Conservation (phyloP, 2,329 filamentous ascomycete species). For the Diaporthe ilicicola region DNA sequence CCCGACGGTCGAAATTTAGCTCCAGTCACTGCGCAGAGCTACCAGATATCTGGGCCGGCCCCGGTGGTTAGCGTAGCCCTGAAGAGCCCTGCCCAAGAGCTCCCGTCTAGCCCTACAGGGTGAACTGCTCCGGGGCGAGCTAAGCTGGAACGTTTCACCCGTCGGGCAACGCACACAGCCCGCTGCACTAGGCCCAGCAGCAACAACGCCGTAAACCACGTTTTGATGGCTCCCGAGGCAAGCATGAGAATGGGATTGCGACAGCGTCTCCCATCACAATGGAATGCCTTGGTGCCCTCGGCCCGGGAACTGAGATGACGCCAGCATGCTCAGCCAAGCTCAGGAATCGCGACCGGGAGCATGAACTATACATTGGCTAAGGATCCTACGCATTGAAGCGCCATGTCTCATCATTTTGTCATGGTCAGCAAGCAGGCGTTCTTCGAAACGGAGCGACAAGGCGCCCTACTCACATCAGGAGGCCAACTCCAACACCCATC, state of each 20-base stretch:
- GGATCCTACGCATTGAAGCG: slow-evolving; percentile 1
- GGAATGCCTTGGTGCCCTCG: neutral
- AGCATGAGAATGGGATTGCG: neutral
- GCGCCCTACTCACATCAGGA: neutral
- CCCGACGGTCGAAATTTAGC: slow-evolving; percentile 12
- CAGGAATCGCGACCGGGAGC: neutral
- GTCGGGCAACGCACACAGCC: slow-evolving; percentile 20
- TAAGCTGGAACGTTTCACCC: slow-evolving; percentile 23
- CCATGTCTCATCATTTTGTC: slow-evolving; percentile 11
- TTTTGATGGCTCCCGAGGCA: slow-evolving; percentile 1
- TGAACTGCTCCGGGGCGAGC: slow-evolving; percentile 19
- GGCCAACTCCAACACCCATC: slow-evolving; percentile 7
- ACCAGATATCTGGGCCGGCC: slow-evolving; percentile 7
- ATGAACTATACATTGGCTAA: neutral
- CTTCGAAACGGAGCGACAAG: slow-evolving; percentile 18
- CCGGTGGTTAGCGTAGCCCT: neutral
- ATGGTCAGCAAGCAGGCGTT: slow-evolving; percentile 17
- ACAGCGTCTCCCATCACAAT: neutral
- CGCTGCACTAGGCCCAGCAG: slow-evolving; percentile 11
- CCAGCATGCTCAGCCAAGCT: neutral
- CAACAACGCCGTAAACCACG: neutral
- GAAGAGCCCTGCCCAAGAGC: neutral
- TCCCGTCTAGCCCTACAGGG: slow-evolving; percentile 18
- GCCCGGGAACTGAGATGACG: neutral
- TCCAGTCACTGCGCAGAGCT: slow-evolving; percentile 23